Percentiles rank a stretch among this genome's conserved stretches.
phyloP scores from a whole-genome alignment of 1,139 yeast species.

The Arxiozyma slooffiae region DNA sequence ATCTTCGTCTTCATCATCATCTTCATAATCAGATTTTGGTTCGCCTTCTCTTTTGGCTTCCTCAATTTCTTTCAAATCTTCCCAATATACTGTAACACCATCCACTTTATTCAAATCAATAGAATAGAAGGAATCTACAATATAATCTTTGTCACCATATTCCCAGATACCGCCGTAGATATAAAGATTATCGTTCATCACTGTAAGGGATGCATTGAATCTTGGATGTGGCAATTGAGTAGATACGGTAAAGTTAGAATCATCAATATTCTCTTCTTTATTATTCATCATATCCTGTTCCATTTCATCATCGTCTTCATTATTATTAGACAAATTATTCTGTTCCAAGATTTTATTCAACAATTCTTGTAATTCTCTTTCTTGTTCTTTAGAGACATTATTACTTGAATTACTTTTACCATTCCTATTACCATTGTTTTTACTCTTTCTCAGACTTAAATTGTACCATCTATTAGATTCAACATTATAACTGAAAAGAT shows the following conservation, averaged over 20 bases:
- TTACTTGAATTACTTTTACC: constrained; percentile 25
- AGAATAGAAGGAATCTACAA: constrained; percentile 75
- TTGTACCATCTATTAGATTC: constrained; percentile 88
- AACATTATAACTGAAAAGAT: constrained; percentile 69
- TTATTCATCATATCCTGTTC: constrained; percentile 34
- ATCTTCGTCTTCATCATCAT: constrained; percentile 54
- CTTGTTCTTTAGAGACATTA: constrained; percentile 38
- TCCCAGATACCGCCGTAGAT: constrained; percentile 94
- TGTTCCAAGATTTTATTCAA: constrained; percentile 65
- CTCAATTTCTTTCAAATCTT: constrained; percentile 58
- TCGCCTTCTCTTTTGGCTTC: constrained; percentile 44
- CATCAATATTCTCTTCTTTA: constrained; percentile 28
- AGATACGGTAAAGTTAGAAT: constrained; percentile 39
- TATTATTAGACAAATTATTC: constrained; percentile 56
- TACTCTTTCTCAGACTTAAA: constrained; percentile 53
- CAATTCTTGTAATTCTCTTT: constrained; percentile 74
- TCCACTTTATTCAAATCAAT: constrained; percentile 80
- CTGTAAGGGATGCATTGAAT: constrained; percentile 79
- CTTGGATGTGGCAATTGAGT: constrained; percentile 75
- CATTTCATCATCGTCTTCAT: constrained; percentile 40
- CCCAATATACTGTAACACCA: constrained; percentile 87
- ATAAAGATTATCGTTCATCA: constrained; percentile 72
- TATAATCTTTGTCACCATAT: constrained; percentile 73
- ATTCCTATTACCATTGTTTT: constrained; percentile 15
- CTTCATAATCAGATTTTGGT: constrained; percentile 57